Evolutionary conservation across 148 eudicot species (phyloP).

Genomic region (Talinum fruticosum): DNA sequence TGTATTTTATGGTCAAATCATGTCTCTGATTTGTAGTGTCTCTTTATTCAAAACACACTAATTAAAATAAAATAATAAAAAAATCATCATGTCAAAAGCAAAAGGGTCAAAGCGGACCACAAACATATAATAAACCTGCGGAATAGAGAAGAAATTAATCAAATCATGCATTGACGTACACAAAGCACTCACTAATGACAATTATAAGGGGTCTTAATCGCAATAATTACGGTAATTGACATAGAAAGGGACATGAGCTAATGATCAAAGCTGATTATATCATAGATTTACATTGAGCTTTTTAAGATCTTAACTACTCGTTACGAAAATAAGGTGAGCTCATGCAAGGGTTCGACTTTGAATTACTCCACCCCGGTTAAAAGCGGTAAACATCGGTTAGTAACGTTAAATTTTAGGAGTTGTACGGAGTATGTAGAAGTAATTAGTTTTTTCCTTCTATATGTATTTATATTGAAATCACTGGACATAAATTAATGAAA

Average conservation of each 20-base stretch:
- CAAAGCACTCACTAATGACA: conserved; percentile 17
- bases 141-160: conserved; percentile 5
- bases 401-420: too few species aligned
- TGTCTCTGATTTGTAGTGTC: neutral
- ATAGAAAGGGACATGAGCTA: neutral
- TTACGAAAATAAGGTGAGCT: too few species aligned
- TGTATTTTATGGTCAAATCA: neutral
- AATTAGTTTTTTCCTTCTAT: too few species aligned
- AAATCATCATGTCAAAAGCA: neutral
- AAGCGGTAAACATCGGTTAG: too few species aligned
- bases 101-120: neutral
- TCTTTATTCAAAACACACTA: neutral
- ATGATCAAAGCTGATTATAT: neutral
- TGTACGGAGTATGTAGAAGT: too few species aligned
- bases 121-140: conserved; percentile 9
- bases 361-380: too few species aligned
- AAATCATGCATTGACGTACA: conserved; percentile 7
- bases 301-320: conserved; percentile 3
- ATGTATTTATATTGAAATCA: too few species aligned
- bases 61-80: too few species aligned
- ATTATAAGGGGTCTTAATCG: conserved; percentile 8
- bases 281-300: neutral
- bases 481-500: too few species aligned
- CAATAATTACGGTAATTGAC: neutral
- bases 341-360: too few species aligned